Conservation (phyloP, 179 eudicot genomes). For the Beta lomatogona region DNA sequence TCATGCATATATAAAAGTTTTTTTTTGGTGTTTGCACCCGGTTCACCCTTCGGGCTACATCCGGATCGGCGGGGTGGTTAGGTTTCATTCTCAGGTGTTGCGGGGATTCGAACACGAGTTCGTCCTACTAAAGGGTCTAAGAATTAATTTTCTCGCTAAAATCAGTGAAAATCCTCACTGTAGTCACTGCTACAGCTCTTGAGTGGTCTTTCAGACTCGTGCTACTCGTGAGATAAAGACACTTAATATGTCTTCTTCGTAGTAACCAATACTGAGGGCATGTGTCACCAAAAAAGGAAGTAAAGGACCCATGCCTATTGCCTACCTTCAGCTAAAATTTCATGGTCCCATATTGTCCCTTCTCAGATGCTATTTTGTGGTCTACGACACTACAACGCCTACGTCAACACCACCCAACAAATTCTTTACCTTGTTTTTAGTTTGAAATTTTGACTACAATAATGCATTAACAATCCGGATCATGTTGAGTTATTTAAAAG, state of each 20-base stretch:
- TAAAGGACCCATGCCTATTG: background rate
- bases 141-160: too few species aligned
- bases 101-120: too few species aligned
- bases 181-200: background rate
- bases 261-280: background rate
- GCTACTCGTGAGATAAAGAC: constrained; percentile 4
- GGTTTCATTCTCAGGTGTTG: too few species aligned
- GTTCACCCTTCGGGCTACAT: too few species aligned
- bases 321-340: background rate
- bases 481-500: too few species aligned
- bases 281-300: background rate
- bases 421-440: background rate
- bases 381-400: background rate
- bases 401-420: background rate
- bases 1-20: background rate
- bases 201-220: background rate
- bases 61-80: too few species aligned
- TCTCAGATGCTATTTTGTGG: constrained; percentile 7
- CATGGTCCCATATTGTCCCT: too few species aligned
- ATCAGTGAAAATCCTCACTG: too few species aligned
- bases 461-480: too few species aligned
- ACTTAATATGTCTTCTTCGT: background rate
- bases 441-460: too few species aligned
- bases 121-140: too few species aligned
- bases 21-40: too few species aligned